phyloP scores from a whole-genome alignment of 345 rosid species.

The Hibiscus trionum region DNA sequence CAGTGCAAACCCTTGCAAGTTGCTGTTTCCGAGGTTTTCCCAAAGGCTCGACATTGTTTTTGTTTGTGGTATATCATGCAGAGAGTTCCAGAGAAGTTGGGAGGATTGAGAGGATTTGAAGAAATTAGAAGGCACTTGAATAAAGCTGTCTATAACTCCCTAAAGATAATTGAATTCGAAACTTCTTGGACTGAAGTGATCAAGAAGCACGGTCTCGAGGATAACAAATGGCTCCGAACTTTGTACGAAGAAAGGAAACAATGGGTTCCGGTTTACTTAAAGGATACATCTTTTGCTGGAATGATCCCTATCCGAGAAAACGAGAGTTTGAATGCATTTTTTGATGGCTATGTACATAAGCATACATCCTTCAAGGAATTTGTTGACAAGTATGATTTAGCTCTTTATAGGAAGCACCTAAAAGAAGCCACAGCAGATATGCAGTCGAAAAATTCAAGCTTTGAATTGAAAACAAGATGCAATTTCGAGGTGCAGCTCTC shows the following conservation, averaged over 20 bases:
- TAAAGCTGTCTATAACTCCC: slow-evolving; percentile 38
- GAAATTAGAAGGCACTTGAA: slow-evolving; percentile 29
- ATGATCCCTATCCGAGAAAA: slow-evolving; percentile 42
- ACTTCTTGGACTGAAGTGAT: slow-evolving; percentile 39
- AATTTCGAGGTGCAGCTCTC: slow-evolving; percentile 46
- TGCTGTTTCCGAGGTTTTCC: slow-evolving; percentile 46
- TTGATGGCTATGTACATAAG: slow-evolving; percentile 57
- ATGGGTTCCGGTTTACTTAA: slow-evolving; percentile 54
- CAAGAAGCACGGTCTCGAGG: slow-evolving; percentile 30
- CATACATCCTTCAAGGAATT: slow-evolving; percentile 51
- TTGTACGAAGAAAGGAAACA: slow-evolving; percentile 35
- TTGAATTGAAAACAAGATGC: slow-evolving; percentile 42
- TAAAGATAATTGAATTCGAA: slow-evolving; percentile 39
- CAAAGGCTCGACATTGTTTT: slow-evolving; percentile 34
- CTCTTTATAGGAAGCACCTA: slow-evolving; percentile 41
- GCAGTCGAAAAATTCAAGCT: slow-evolving; percentile 29
- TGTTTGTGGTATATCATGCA: slow-evolving; percentile 38
- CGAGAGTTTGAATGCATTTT: slow-evolving; percentile 42
- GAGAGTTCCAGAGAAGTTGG: slow-evolving; percentile 47
- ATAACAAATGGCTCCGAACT: slow-evolving; percentile 44
- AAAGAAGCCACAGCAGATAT: slow-evolving; percentile 43
- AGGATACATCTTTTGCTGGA: slow-evolving; percentile 42
- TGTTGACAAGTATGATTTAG: slow-evolving; percentile 44
- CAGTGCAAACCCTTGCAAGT: slow-evolving; percentile 37
- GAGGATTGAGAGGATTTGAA: slow-evolving; percentile 42